Conservation (phyloP, 1,284 basidiomycete genomes). For the Athelia psychrophila region DNA sequence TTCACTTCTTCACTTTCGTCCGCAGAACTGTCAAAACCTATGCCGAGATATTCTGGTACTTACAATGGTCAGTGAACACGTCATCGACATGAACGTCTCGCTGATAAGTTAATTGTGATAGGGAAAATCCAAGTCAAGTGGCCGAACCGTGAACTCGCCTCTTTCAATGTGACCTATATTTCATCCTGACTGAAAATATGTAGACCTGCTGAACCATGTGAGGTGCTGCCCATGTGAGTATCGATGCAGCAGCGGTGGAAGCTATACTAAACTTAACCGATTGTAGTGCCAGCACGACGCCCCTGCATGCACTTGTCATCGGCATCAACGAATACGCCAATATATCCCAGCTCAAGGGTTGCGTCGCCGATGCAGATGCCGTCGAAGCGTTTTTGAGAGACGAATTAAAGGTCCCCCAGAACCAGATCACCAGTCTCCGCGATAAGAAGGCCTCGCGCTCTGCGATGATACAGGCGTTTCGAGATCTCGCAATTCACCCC, state of each 20-base stretch:
- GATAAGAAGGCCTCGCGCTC: slow-evolving; percentile 3
- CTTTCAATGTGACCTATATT: background rate
- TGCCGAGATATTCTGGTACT: too few relatives aligned
- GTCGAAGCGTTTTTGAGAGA: background rate
- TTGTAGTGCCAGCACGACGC: background rate
- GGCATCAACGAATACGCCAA: slow-evolving; percentile 5
- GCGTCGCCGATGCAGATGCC: slow-evolving; percentile 3
- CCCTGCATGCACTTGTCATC: slow-evolving; percentile 5
- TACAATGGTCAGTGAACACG: too few relatives aligned
- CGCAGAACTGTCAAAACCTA: background rate
- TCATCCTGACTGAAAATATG: background rate
- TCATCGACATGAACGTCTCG: too few relatives aligned
- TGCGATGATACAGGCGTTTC: slow-evolving; percentile 1
- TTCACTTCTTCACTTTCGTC: background rate
- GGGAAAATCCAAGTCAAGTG: background rate
- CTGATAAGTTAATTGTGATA: background rate
- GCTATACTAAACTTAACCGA: background rate
- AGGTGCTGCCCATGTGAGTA: too few relatives aligned
- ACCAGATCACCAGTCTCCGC: slow-evolving; percentile 2
- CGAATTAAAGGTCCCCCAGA: slow-evolving; percentile 1
- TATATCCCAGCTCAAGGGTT: slow-evolving; percentile 1
- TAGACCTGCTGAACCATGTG: background rate
- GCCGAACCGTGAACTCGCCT: background rate
- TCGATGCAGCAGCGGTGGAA: background rate
- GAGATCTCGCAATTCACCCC: background rate